Conservation (phyloP, 2,329 filamentous ascomycete species). For the Diaporthe citriasiana region DNA sequence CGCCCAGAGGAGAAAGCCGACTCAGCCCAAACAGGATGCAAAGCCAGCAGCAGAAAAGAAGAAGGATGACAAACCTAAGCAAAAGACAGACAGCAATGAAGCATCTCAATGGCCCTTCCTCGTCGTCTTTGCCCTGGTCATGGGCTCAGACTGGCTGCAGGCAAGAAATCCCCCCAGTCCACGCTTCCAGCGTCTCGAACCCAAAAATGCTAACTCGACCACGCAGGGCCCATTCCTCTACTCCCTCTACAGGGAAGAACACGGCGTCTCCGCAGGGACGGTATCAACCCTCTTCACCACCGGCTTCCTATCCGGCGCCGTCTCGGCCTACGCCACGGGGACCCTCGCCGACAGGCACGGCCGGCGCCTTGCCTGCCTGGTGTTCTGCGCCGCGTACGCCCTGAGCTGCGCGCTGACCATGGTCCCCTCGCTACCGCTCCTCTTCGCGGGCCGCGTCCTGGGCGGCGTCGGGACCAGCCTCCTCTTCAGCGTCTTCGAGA, state of each 20-base stretch:
- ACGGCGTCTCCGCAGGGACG: constrained; percentile 46
- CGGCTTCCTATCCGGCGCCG: constrained; percentile 60
- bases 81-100: constrained; percentile 11
- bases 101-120: constrained; percentile 53
- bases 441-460: constrained; percentile 67
- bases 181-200: not conserved
- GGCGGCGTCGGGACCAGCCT: constrained; percentile 69
- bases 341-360: constrained; percentile 64
- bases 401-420: constrained; percentile 62
- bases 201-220: constrained; percentile 14
- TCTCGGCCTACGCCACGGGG: constrained; percentile 62
- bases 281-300: constrained; percentile 59
- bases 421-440: constrained; percentile 51
- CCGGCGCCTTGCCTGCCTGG: constrained; percentile 65
- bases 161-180: constrained; percentile 48
- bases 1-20: constrained; percentile 43
- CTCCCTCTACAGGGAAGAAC: constrained; percentile 53
- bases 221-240: constrained; percentile 53
- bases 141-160: constrained; percentile 67
- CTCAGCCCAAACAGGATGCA: not conserved
- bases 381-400: constrained; percentile 68
- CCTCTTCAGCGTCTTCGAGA: constrained; percentile 72
- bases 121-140: constrained; percentile 62
- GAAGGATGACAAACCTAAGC: not conserved
- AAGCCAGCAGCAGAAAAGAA: not conserved